Base-by-base conservation (phyloP, 148 eudicot genomes). In the Amaranthus palmeri region DNA sequence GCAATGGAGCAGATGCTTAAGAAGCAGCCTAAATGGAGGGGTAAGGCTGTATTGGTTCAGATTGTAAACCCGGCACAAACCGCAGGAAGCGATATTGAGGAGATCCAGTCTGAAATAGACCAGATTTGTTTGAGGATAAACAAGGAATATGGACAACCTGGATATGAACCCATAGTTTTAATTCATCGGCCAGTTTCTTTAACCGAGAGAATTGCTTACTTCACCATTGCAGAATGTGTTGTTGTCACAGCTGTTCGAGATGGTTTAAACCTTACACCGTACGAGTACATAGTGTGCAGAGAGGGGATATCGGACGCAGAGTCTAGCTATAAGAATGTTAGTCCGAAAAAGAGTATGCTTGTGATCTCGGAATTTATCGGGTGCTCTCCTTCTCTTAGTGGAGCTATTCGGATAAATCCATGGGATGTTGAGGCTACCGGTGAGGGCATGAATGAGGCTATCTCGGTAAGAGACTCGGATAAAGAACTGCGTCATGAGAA, bases 161-260 rank as follows among this genome's bases (percentile, higher is more conserved):
- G 81, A 11, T 81, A 81, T 55, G 79, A 81, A 50, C 84, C 84
- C 4, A 73, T 81, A 7, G 65, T 78, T 67, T 51, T 73, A 11
- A 52, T 81, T 54, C 84, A 81, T 61, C 61, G 76, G 60, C 56
- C 62, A 10, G 67, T 81, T 51, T 55, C 79, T 58, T 64, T 70
- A 18, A 15, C 76, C 36, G 84, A 81, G 74, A 81, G 73, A 72
- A 75, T 81, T 8, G 81, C 84, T 25, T 81, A 81, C 55, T 81
- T 66, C 54, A 78, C 79, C 49, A 65, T 70, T 4, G 81, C 84
- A 6, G 81, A 81, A 54, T 78, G 81, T 45, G 81, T 81, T 11
- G 84, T 71, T 15, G 84, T 81, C 65, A 81, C 84, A 14, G 84
- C 81, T 61, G 81, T 81, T n/a, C 78, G 84, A 68, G 84, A 81